Base-by-base conservation (phyloP, 768 basidiomycete genomes). In the Mycena galericulata region DNA sequence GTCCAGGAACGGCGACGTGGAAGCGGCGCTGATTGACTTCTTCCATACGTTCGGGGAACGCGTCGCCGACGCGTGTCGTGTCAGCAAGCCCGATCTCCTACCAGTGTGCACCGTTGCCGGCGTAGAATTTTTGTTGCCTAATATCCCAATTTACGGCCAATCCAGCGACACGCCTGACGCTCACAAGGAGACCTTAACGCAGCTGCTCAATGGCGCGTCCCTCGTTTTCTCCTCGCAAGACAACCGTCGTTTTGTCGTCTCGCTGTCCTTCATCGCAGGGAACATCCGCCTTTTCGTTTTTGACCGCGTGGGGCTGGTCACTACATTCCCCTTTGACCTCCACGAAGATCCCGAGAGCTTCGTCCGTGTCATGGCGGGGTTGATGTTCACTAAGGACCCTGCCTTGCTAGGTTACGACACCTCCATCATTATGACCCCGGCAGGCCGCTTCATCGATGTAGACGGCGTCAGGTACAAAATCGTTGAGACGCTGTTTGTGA, bases 211-310 rank as follows among this genome's bases (percentile, higher is more conserved):
- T 27, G 61, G 51, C 11, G 61, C 61, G 26, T 62, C 53, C 24
- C 51, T 62, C 30, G 54, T 62, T 7, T 62, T 62, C 30, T 62
- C 61, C 26, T 27, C 30, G 12, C 61, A 62, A 20, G 58, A 59
- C 30, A 47, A 32, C n/a, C 58, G 58, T 24, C 58, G 61, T 11
- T 62, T 62, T 50, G n/a, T 62, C 27, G 24, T 62, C 49, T 62
- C 58, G n/a, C 26, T 54, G 9, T n/a, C 50, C 12, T 62, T 62
- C 30, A 30, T 43, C 36, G 61, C 15, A 1, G 2, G 27, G 1
- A 12, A 54, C 8, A 17, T 63, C 26, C 51, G 26, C 10, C 27
- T 64, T 8, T 64, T 29, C 53, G 24, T 64, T 34, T 64, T 54
- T 18, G 62, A 56, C 20, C 51, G 62, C 30, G 53, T 53, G 34